Base-by-base conservation (phyloP, 495 filamentous ascomycete genomes). In the Podospora tetraspora region DNA sequence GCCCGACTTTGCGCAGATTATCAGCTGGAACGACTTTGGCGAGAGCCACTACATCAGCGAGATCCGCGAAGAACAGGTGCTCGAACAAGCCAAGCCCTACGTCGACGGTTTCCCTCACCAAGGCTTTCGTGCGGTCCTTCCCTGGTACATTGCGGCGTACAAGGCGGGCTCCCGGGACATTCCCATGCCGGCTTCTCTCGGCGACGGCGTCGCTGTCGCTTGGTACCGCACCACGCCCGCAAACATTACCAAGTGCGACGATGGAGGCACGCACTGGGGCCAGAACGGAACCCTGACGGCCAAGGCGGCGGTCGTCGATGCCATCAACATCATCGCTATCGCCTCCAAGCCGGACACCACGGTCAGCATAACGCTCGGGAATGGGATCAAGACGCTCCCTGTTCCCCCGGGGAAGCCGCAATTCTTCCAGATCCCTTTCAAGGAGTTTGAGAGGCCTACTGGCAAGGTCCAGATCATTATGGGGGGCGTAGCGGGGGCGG, bases 71-170 rank as follows among this genome's bases (percentile, higher is more conserved):
- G 79, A 5, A 79, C 82, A 16, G 72, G 77, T 34, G 63, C 70
- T 27, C 85, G 9, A 19, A 43, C 27, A 59, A 11, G 62, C 70
- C 2, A 24, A 34, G 11, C 29, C 32, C 0, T 71, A 88, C 62
- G 80, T 86, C 27, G 57, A 75, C 5, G 78, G 75, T 9, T 72
- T 74, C 32, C 68, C 58, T 2, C 78, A 79, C 70, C 64, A 73
- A 1, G 75, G 74, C 11, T 78, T 79, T 66, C 73, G 76, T 1
- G 75, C 76, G 24, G 67, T 87, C 2, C 77, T 90, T 3, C 86
- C 87, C 0, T 87, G 87, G 72, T 88, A 87, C 69, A 90, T 90
- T 64, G 82, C 79, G 23, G 81, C 83, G 3, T 90, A 88, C 78
- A 87, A 88, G 66, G 71, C 79, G 3, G 83, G 79, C 2, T 80